phyloP scores from a whole-genome alignment of 345 rosid genomes.

The Heritiera fomes region DNA sequence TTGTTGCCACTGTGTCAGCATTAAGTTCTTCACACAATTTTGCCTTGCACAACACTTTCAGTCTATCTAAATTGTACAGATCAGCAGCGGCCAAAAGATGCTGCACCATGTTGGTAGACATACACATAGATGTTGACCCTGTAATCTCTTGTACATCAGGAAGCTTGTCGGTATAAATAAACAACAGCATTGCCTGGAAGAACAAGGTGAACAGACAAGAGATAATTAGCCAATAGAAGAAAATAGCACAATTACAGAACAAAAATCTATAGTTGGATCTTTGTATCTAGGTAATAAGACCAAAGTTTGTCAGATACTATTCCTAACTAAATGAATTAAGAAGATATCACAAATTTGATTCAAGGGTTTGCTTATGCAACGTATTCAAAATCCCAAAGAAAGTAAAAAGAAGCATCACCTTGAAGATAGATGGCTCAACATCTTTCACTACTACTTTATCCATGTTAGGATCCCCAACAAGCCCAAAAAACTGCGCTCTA shows the following conservation, averaged over 20 bases:
- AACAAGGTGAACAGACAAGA: not conserved
- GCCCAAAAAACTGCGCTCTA: slow-evolving; percentile 89
- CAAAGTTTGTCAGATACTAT: not conserved
- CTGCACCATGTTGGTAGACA: slow-evolving; percentile 77
- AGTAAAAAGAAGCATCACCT: slow-evolving; percentile 44
- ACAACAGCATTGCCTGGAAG: slow-evolving; percentile 81
- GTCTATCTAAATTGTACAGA: slow-evolving; percentile 76
- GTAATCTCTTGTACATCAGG: slow-evolving; percentile 72
- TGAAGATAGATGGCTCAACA: slow-evolving; percentile 77
- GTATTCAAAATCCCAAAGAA: not conserved
- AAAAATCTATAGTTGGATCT: not conserved
- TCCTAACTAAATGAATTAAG: not conserved
- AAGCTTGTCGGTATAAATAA: slow-evolving; percentile 78
- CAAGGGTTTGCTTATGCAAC: not conserved
- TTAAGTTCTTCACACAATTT: slow-evolving; percentile 72
- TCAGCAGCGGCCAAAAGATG: slow-evolving; percentile 90
- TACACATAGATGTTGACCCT: slow-evolving; percentile 55
- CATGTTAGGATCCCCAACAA: slow-evolving; percentile 62
- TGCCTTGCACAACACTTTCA: slow-evolving; percentile 75
- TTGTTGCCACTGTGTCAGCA: slow-evolving; percentile 77
- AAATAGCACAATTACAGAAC: not conserved
- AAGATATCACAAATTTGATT: not conserved
- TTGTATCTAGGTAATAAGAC: not conserved
- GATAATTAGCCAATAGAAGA: not conserved
- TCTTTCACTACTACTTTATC: slow-evolving; percentile 61